phyloP scores from a whole-genome alignment of 75 land plant genomes.

The Sequoia sempervirens region DNA sequence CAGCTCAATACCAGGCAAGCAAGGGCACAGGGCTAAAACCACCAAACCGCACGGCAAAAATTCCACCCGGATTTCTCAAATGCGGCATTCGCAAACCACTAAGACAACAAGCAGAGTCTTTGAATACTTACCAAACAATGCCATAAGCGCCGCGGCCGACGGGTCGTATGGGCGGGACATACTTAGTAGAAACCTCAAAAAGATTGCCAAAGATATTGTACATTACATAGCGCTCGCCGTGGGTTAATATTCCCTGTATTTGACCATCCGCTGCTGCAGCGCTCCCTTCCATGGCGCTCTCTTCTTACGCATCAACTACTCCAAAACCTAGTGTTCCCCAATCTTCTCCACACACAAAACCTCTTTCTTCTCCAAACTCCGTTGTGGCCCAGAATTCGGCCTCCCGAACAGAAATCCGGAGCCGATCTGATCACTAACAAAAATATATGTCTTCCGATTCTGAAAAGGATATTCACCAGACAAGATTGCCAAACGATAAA shows the following conservation, averaged over 20 bases:
- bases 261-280: slow-evolving; percentile 25
- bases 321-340: slow-evolving; percentile 10
- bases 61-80: background rate
- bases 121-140: slow-evolving; percentile 51
- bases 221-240: slow-evolving; percentile 45
- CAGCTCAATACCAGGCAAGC: background rate
- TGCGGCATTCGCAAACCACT: background rate
- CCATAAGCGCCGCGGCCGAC: slow-evolving; percentile 75
- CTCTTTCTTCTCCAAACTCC: background rate
- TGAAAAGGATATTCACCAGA: too few species aligned
- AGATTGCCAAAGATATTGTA: slow-evolving; percentile 64
- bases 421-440: background rate
- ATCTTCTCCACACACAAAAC: background rate
- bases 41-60: background rate
- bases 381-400: background rate
- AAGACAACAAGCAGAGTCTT: background rate
- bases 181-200: slow-evolving; percentile 56
- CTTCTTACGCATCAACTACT: slow-evolving; percentile 14
- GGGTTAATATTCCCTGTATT: slow-evolving; percentile 38
- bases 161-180: slow-evolving; percentile 63
- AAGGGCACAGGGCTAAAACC: background rate
- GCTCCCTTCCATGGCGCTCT: slow-evolving; percentile 25
- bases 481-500: background rate
- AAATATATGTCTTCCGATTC: background rate
- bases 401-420: background rate